Percentiles rank a stretch among this genome's conserved stretches.
Conservation (phyloP, 1,139 yeast species). For the Nakaseomyces uthaithaninus region DNA sequence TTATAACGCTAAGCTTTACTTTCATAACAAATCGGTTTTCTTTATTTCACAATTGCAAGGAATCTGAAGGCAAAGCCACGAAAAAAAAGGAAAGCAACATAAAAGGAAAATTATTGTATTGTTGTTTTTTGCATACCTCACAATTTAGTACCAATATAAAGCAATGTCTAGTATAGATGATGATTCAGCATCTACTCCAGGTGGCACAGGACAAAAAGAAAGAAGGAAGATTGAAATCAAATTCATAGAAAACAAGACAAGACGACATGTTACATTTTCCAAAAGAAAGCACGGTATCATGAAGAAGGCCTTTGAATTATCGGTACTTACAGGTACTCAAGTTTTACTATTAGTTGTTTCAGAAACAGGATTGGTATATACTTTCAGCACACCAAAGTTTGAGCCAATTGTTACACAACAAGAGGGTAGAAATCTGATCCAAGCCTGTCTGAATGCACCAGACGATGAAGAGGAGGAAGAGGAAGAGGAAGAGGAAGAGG, state of each 20-base stretch:
- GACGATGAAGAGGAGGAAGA: constrained; percentile 44
- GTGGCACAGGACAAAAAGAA: constrained; percentile 37
- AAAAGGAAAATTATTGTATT: background rate
- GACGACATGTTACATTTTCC: constrained; percentile 95
- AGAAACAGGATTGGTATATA: constrained; percentile 94
- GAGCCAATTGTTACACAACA: constrained; percentile 96
- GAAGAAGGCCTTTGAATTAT: constrained; percentile 95
- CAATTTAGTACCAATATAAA: background rate
- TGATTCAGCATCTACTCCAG: constrained; percentile 9
- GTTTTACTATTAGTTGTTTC: constrained; percentile 88
- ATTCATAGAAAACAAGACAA: constrained; percentile 92
- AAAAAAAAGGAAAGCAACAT: background rate
- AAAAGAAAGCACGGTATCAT: constrained; percentile 97
- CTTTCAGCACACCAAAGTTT: constrained; percentile 96
- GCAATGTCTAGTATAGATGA: constrained; percentile 15
- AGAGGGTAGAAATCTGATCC: constrained; percentile 93
- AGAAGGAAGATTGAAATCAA: constrained; percentile 95
- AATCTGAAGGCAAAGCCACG: no score
- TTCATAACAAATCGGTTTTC: no score
- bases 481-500: constrained; percentile 55
- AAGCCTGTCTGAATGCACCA: constrained; percentile 94
- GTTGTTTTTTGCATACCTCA: background rate
- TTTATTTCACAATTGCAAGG: no score
- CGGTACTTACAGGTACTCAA: constrained; percentile 94
- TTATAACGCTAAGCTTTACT: background rate